These are phyloP conservation scores for Albugo candida DNA, from an alignment of 352 stramenopile species.

Conservation along the genomic window DNA sequence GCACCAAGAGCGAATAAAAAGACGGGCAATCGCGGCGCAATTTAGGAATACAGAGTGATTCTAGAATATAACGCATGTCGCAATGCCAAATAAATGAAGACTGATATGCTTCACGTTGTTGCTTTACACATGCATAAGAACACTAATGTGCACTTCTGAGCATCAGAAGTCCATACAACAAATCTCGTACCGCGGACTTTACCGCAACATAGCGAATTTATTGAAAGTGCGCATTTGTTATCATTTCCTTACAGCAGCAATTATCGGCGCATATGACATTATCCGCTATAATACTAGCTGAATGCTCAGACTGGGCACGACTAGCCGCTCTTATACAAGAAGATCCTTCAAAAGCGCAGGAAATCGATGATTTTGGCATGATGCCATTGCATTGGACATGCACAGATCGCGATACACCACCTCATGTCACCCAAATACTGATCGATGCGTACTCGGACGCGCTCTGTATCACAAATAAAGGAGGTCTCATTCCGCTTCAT, in stretches of 20 bases:
- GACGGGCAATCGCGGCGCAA: constrained; percentile 76
- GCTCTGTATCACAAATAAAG: constrained; percentile 49
- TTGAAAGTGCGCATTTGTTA: too few species aligned
- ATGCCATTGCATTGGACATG: constrained; percentile 71
- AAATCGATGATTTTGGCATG: constrained; percentile 76
- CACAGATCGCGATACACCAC: constrained; percentile 43
- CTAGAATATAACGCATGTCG: not conserved
- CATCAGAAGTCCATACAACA: too few species aligned
- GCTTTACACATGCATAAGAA: too few species aligned
- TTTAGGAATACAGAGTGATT: constrained; percentile 24
- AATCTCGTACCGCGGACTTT: too few species aligned
- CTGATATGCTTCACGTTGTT: too few species aligned
- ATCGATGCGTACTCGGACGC: constrained; percentile 33
- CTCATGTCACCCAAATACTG: constrained; percentile 42
- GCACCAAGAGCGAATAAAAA: constrained; percentile 69
- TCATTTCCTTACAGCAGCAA: too few species aligned
- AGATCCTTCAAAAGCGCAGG: constrained; percentile 9
- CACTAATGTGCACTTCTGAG: too few species aligned
- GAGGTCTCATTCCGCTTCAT: constrained; percentile 51
- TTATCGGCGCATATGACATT: too few species aligned
- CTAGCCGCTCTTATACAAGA: constrained; percentile 10
- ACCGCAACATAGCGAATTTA: too few species aligned
- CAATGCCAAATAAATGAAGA: too few species aligned
- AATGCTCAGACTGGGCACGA: constrained; percentile 14
- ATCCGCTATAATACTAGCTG: too few species aligned